Percentiles rank a stretch among this genome's conserved stretches.
These are phyloP conservation scores for Cryptococcus maquisensis DNA, from an alignment of 1,284 basidiomycete genomes.

Conservation along the genomic window DNA sequence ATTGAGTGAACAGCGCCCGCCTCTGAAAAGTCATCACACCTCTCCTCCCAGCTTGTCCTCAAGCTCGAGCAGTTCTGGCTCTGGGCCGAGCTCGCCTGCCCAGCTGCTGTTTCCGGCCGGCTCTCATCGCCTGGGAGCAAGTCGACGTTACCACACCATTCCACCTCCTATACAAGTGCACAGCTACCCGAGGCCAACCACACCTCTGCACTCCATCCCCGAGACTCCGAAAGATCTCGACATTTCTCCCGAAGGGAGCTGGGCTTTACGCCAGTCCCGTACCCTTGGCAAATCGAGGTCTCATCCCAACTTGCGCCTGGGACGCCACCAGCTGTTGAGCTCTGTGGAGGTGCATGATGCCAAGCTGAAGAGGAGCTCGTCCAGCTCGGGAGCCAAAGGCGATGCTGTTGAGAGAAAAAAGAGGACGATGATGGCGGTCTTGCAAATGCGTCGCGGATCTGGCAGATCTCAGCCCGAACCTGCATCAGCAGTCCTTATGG, in stretches of 20 bases:
- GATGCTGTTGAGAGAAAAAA: neutral
- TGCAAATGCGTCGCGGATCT: neutral
- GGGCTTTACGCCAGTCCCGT: neutral
- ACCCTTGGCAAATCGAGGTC: constrained; percentile 2
- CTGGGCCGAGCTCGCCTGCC: too few relatives aligned
- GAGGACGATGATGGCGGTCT: neutral
- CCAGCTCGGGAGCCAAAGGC: neutral
- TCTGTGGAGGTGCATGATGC: too few relatives aligned
- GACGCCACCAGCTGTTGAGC: neutral
- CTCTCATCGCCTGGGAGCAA: too few relatives aligned
- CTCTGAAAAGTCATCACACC: too few relatives aligned
- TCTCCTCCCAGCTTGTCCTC: too few relatives aligned
- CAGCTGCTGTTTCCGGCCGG: too few relatives aligned
- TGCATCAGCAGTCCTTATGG: too few relatives aligned
- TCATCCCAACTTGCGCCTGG: constrained; percentile 1
- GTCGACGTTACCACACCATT: neutral
- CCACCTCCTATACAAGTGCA: neutral
- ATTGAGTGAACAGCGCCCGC: too few relatives aligned
- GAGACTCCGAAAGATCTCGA: constrained; percentile 15
- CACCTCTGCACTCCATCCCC: constrained; percentile 9
- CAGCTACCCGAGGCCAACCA: neutral
- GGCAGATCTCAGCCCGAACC: neutral
- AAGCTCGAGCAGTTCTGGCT: too few relatives aligned
- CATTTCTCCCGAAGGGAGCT: constrained; percentile 7
- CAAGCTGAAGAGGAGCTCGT: neutral